Evolutionary conservation across 225 moss, liverwort and hornwort genomes (phyloP), one percentile per base, ranked within the genome.

Genomic region (Asterella californica): DNA sequence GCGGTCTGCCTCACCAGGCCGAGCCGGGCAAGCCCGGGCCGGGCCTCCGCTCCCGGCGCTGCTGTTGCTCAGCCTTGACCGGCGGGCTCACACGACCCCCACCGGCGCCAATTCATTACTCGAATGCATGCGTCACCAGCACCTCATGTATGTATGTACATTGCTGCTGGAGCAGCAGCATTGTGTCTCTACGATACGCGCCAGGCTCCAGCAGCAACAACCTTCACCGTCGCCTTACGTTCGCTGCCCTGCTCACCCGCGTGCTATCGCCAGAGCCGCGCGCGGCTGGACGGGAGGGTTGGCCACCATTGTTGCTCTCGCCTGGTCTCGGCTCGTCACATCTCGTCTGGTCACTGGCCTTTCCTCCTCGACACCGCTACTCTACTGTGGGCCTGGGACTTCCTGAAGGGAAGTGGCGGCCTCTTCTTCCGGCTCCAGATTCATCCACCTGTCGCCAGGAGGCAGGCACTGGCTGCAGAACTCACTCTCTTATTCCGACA

Each of bases 321-420:
- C n/a, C 61, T 61, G n/a, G 61, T 61, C 61, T 27, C 61, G 61
- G 61, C 61, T 61, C 61, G 61, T 61, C 61, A 25, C 61, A 27
- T 27, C 61, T 61, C 61, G 60, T 24, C 60, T 61, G 14, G 60
- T 61, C 60, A 27, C 10, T 24, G 10, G 60, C 17, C 21, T 17
- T 7, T 24, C 57, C 57, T 18, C 57, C 22, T 59, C 59, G 59
- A 17, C 59, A 59, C 59, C 59, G 7, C 11, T 59, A 24, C 59
- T 25, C 21, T 59, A 59, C 59, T 15, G 59, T 25, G 59, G 59
- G 21, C 21, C 59, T 59, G 22, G 59, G 59, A 1, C 48, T 15
- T 59, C 59, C n/a, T n/a, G n/a, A n/a, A n/a, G n/a, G n/a, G 61
- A 27, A 61, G 61, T 61, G 61, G 61, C 61, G 61, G 61, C 61